Percentiles rank a stretch among this genome's conserved stretches.
phyloP scores from a whole-genome alignment of 108 stramenopile genomes.

The Parietichytrium sp. region DNA sequence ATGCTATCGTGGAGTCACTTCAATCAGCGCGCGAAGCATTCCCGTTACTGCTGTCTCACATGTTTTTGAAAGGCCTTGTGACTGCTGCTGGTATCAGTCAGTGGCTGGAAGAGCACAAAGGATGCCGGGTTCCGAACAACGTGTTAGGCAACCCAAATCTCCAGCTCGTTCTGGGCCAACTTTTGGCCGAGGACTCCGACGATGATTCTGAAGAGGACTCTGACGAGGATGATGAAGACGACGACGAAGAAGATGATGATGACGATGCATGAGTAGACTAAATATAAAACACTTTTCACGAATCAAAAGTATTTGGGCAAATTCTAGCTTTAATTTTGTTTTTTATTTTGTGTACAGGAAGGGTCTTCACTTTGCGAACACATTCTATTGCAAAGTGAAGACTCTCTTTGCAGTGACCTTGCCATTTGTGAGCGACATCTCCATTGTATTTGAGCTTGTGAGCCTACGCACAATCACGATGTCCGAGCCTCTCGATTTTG shows the following conservation, averaged over 20 bases:
- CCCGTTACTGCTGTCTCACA: neutral
- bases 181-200: neutral
- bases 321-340: no score
- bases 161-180: neutral
- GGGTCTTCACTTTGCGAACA: no score
- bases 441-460: no score
- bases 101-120: neutral
- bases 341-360: no score
- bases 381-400: no score
- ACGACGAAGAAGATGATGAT: neutral
- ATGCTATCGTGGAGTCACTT: neutral
- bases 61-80: neutral
- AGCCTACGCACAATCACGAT: no score
- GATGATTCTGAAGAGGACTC: slow-evolving; percentile 8
- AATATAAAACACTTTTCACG: no score
- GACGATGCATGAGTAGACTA: no score
- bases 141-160: neutral
- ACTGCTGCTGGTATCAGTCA: neutral
- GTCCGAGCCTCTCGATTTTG: no score
- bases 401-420: no score
- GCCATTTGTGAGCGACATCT: no score
- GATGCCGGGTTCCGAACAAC: neutral
- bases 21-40: neutral
- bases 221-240: neutral
- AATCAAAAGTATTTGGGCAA: no score